phyloP scores from a whole-genome alignment of 768 basidiomycete species.

The Scleroderma bovista region DNA sequence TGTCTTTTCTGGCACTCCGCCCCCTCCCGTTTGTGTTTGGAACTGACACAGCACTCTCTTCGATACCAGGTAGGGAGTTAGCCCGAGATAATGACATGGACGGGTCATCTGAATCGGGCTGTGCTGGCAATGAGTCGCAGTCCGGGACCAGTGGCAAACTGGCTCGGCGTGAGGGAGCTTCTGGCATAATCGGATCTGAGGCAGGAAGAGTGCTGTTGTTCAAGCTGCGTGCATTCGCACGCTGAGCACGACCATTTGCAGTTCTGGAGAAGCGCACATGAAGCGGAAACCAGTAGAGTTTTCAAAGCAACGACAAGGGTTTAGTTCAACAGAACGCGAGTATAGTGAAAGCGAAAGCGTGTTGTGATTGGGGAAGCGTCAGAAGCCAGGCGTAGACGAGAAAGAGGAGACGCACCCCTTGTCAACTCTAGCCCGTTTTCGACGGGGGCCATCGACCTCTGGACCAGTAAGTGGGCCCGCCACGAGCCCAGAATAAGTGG shows the following conservation, averaged over 20 bases:
- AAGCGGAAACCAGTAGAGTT: constrained; percentile 7
- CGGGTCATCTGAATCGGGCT: constrained; percentile 54
- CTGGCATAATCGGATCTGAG: constrained; percentile 37
- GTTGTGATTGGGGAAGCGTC: constrained; percentile 4
- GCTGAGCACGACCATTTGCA: constrained; percentile 63
- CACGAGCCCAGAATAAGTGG: constrained; percentile 78
- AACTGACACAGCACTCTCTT: constrained; percentile 18
- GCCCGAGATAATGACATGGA: constrained; percentile 55
- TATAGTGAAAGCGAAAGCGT: not conserved
- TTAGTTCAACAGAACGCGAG: constrained; percentile 15
- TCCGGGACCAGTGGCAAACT: constrained; percentile 40
- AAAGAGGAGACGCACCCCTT: constrained; percentile 53
- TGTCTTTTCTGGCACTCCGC: constrained; percentile 32
- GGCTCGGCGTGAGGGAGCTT: constrained; percentile 33
- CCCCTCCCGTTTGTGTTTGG: constrained; percentile 18
- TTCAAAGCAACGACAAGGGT: constrained; percentile 24
- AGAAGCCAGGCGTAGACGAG: constrained; percentile 16
- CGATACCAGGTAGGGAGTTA: constrained; percentile 39
- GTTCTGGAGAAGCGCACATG: constrained; percentile 33
- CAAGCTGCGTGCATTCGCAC: constrained; percentile 64
- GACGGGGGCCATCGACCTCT: constrained; percentile 58
- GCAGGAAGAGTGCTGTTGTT: constrained; percentile 33
- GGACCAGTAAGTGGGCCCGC: constrained; percentile 53
- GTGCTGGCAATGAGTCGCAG: constrained; percentile 46
- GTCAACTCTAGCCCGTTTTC: constrained; percentile 69